phyloP scores from a whole-genome alignment of 257 asterid species.

The Solanum etuberosum region DNA sequence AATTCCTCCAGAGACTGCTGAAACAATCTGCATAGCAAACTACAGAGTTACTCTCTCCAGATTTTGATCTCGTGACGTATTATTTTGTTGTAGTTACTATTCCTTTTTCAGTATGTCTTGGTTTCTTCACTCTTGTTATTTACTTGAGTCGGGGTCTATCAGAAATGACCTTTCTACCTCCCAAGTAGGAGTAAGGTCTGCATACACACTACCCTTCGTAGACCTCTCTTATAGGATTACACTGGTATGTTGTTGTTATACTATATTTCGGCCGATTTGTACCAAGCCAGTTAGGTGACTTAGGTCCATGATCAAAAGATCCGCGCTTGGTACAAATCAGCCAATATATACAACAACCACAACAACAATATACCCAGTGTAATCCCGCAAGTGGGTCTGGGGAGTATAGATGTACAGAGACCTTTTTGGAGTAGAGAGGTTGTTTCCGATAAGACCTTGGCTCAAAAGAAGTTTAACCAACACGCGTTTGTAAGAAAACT shows the following conservation, averaged over 20 bases:
- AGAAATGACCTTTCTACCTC: neutral
- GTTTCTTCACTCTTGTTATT: neutral
- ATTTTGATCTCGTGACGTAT: neutral
- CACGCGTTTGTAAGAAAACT: neutral
- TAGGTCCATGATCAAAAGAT: neutral
- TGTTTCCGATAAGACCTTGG: neutral
- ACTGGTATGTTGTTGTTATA: neutral
- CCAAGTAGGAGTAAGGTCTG: neutral
- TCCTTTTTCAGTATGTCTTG: neutral
- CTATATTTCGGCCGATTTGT: neutral
- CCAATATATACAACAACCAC: neutral
- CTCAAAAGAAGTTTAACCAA: neutral
- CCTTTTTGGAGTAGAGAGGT: neutral
- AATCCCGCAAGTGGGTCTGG: neutral
- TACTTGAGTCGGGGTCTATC: neutral
- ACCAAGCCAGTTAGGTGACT: neutral
- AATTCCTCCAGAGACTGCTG: slow-evolving; percentile 92
- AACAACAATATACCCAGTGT: neutral
- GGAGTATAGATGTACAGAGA: neutral
- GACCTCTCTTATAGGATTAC: neutral
- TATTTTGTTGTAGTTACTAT: neutral
- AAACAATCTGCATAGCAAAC: slow-evolving; percentile 53
- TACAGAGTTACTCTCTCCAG: neutral
- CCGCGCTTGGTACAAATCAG: neutral
- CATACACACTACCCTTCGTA: neutral